Conservation (phyloP, 306 rosid species). For the Fragaria ananassa region DNA sequence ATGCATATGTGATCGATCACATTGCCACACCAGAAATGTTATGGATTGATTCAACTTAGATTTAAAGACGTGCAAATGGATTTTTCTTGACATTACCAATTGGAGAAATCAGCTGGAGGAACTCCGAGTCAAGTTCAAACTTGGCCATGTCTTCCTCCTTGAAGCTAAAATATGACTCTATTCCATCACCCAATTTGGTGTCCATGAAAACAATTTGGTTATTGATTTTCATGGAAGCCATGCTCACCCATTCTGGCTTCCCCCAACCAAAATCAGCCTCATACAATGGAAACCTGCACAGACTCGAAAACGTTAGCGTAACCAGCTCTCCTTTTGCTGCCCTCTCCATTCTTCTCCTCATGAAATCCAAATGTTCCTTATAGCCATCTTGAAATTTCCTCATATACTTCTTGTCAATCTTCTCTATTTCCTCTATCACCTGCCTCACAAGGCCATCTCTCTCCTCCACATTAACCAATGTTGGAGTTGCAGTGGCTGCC, state of each 20-base stretch:
- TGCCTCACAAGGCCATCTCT: slow-evolving; percentile 9
- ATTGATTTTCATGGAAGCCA: not conserved
- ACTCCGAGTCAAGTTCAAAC: slow-evolving; percentile 15
- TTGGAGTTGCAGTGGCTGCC: slow-evolving; percentile 7
- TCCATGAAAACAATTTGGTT: slow-evolving; percentile 24
- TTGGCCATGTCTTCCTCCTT: slow-evolving; percentile 17
- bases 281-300: slow-evolving; percentile 25
- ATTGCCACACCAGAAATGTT: slow-evolving; percentile 17
- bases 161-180: slow-evolving; percentile 21
- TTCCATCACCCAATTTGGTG: slow-evolving; percentile 15
- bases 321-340: slow-evolving; percentile 12
- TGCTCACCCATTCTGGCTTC: slow-evolving; percentile 28
- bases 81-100: slow-evolving; percentile 6
- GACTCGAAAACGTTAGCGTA: not conserved
- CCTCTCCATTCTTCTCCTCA: slow-evolving; percentile 10
- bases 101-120: not conserved
- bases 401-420: slow-evolving; percentile 5
- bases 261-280: slow-evolving; percentile 41
- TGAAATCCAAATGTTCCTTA: slow-evolving; percentile 15
- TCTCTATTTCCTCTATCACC: slow-evolving; percentile 5
- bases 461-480: not conserved
- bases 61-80: slow-evolving; percentile 14
- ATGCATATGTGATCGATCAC: not conserved
- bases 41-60: slow-evolving; percentile 4
- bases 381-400: slow-evolving; percentile 9